Evolutionary conservation across 2,329 filamentous ascomycete species (phyloP).

Genomic region (Didymella pomorum): DNA sequence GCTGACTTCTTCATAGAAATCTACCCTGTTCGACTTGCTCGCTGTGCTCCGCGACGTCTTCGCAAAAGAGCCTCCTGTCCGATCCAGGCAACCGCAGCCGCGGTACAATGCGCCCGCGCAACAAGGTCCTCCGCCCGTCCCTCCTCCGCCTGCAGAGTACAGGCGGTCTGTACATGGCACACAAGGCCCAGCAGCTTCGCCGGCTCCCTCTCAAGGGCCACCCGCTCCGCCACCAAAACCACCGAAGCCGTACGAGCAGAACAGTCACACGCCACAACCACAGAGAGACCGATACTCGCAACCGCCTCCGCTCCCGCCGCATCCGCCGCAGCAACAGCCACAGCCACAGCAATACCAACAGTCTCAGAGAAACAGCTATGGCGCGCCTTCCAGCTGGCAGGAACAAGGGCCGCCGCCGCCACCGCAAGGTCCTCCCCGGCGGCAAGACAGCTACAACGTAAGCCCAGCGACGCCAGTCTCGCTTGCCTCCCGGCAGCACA

Average conservation of each 20-base stretch:
- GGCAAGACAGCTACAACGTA: conserved; percentile 35
- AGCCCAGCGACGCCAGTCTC: conserved; percentile 40
- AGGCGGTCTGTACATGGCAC: conserved; percentile 44
- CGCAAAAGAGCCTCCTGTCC: conserved; percentile 91
- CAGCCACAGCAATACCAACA: conserved; percentile 23
- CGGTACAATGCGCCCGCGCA: conserved; percentile 49
- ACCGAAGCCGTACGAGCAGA: conserved; percentile 50
- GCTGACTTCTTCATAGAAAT: conserved; percentile 66
- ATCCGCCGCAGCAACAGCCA: conserved; percentile 38
- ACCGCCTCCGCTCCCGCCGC: conserved; percentile 48
- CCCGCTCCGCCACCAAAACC: conserved; percentile 58
- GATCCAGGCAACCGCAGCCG: conserved; percentile 64
- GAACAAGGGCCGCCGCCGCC: neutral
- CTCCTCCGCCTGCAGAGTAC: conserved; percentile 72
- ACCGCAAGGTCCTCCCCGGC: no score
- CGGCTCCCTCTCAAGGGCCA: conserved; percentile 36
- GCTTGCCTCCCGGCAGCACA: conserved; percentile 39
- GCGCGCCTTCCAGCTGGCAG: neutral
- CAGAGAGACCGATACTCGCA: conserved; percentile 40
- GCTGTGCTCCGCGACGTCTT: conserved; percentile 86
- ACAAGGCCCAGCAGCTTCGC: conserved; percentile 47
- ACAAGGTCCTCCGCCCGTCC: conserved; percentile 58
- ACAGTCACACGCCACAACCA: conserved; percentile 33
- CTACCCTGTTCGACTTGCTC: conserved; percentile 82
- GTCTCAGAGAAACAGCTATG: neutral